Percentiles rank a stretch among this genome's conserved stretches.
Evolutionary conservation across 2,329 filamentous ascomycete genomes (phyloP).

Genomic region (Alternaria brassicicola): DNA sequence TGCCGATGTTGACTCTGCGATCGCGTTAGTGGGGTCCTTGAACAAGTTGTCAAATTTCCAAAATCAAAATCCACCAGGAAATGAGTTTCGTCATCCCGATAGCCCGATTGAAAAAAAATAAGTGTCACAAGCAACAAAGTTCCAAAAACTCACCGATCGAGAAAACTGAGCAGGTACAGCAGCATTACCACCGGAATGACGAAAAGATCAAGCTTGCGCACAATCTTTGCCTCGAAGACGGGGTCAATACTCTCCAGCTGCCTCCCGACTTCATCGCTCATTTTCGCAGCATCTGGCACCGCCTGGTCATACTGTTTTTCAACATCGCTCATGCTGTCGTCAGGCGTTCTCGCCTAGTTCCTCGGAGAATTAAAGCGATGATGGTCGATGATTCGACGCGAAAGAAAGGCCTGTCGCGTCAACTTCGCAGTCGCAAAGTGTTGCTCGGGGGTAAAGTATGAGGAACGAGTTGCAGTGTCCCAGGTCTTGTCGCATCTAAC

Average conservation of each 20-base stretch:
- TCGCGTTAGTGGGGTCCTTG: background rate
- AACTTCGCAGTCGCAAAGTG: background rate
- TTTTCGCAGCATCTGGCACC: slow-evolving; percentile 17
- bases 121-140: background rate
- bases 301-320: slow-evolving; percentile 30
- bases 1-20: slow-evolving; percentile 70
- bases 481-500: slow-evolving; percentile 18
- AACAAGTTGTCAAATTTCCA: background rate
- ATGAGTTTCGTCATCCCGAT: background rate
- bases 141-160: slow-evolving; percentile 64
- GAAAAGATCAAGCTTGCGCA: slow-evolving; percentile 68
- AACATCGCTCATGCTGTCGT: slow-evolving; percentile 35
- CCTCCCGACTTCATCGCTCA: slow-evolving; percentile 34
- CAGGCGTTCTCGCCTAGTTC: background rate
- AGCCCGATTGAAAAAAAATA: background rate
- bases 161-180: slow-evolving; percentile 75
- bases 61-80: background rate
- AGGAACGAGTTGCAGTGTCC: background rate
- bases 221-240: slow-evolving; percentile 60
- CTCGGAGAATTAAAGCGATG: background rate
- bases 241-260: slow-evolving; percentile 44
- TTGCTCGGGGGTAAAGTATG: background rate
- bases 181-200: slow-evolving; percentile 71
- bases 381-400: slow-evolving; percentile 11
- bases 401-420: background rate